Base-by-base conservation (phyloP, 768 basidiomycete genomes). In the Tricholoma saponaceum region DNA sequence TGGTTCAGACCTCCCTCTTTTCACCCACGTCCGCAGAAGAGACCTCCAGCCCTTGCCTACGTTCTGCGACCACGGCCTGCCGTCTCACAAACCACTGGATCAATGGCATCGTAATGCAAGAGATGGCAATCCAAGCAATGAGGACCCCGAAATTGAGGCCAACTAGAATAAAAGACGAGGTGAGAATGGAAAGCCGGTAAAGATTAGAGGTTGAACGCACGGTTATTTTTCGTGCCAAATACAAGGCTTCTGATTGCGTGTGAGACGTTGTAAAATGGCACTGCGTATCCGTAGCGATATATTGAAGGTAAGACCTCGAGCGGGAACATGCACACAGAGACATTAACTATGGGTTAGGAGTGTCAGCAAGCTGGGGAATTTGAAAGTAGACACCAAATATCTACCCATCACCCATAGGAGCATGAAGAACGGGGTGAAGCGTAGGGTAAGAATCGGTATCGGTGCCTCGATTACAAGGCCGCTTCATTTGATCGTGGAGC, bases 381-480 rank as follows among this genome's bases (percentile, higher is more conserved):
- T n/a, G n/a, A 37, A 16, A 37, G 14, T 37, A 26, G 18, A 30
- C 13, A 41, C 32, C 53, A 4, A 37, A 37, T 51, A 25, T 28
- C 13, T 59, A 83, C 84, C 60, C 61, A 90, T 86, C 60, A 90
- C 82, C 83, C 83, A 85, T 6, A 79, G 50, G 32, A 87, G 69
- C 65, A 88, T 76, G 76, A 89, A 87, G 71, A 84, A 77, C 0
- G 83, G 76, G 13, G 86, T 69, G 58, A 81, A 81, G 56, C 74
- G 72, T 12, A 68, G 6, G 2, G 83, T 86, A 53, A 89, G 66
- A 12, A 88, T 62, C 2, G 81, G 82, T 32, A 86, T 67, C 68
- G 85, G 67, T 4, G 85, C 68, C 60, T 89, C 87, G 18, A 88
- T 58, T 0, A 83, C 84, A 7, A 87, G 71, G 6, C 87, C 86